Conservation (phyloP, 306 rosid species). For the Prosopis cineraria region DNA sequence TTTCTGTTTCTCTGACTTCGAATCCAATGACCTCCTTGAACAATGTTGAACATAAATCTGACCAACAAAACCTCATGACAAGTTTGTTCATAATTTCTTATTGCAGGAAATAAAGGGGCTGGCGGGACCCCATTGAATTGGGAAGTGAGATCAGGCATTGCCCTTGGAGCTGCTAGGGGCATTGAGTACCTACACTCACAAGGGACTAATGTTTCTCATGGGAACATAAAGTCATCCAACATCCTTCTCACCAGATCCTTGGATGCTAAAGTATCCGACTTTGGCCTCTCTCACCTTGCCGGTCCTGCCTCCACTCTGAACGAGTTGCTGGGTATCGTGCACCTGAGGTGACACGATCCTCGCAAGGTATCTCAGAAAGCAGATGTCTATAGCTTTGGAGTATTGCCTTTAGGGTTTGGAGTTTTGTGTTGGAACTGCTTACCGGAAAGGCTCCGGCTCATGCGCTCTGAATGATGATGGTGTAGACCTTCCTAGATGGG, state of each 20-base stretch:
- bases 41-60: constrained; percentile 1
- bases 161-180: constrained; percentile 73
- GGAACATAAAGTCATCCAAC: constrained; percentile 70
- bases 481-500: constrained; percentile 79
- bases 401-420: too few relatives aligned
- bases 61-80: not conserved
- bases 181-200: constrained; percentile 64
- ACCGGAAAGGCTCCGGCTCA: constrained; percentile 78
- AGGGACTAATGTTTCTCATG: constrained; percentile 68
- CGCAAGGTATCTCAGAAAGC: constrained; percentile 74
- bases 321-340: constrained; percentile 72
- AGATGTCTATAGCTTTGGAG: constrained; percentile 76
- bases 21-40: constrained; percentile 3
- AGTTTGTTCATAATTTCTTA: constrained; percentile 3
- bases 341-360: constrained; percentile 70
- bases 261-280: constrained; percentile 70
- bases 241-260: constrained; percentile 60
- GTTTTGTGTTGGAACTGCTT: constrained; percentile 69
- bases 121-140: constrained; percentile 73
- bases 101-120: constrained; percentile 65
- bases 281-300: constrained; percentile 67
- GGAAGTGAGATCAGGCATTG: constrained; percentile 65
- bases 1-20: constrained; percentile 5
- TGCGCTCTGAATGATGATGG: constrained; percentile 68
- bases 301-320: constrained; percentile 65